Evolutionary conservation across 352 stramenopile genomes (phyloP).

Genomic region (Globisporangium polare): DNA sequence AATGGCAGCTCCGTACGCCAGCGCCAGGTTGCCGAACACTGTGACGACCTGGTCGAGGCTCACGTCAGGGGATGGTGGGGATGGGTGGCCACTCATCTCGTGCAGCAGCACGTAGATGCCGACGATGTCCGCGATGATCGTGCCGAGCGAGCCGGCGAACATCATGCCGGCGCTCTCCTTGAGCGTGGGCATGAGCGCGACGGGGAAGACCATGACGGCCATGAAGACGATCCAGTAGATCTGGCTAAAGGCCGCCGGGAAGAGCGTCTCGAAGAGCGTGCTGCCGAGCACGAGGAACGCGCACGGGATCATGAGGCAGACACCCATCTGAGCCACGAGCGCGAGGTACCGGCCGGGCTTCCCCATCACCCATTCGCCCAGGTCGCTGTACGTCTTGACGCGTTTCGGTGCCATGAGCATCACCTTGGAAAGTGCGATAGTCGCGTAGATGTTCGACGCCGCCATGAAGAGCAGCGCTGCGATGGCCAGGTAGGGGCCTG

Average conservation of each 20-base stretch:
- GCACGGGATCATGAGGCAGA: constrained; percentile 44
- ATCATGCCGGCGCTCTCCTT: constrained; percentile 37
- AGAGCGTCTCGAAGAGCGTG: constrained; percentile 41
- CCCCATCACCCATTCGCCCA: constrained; percentile 45
- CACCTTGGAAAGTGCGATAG: constrained; percentile 42
- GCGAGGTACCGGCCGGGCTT: constrained; percentile 33
- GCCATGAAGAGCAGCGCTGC: constrained; percentile 52
- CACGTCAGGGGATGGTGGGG: constrained; percentile 28
- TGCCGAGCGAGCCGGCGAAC: constrained; percentile 37
- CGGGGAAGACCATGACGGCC: constrained; percentile 27
- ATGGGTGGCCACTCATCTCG: constrained; percentile 31
- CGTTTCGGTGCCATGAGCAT: constrained; percentile 37
- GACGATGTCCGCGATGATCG: constrained; percentile 38
- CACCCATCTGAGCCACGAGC: constrained; percentile 34
- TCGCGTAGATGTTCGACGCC: constrained; percentile 43
- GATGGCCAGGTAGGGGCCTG: constrained; percentile 34
- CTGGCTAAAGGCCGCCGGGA: constrained; percentile 45
- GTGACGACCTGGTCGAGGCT: constrained; percentile 36
- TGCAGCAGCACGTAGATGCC: constrained; percentile 29
- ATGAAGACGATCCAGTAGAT: constrained; percentile 47
- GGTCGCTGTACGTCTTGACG: constrained; percentile 47
- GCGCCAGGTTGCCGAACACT: constrained; percentile 47
- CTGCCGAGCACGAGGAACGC: constrained; percentile 52
- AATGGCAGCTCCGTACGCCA: constrained; percentile 48
- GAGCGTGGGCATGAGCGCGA: constrained; percentile 38